phyloP scores from a whole-genome alignment of 2,329 filamentous ascomycete genomes.

The Exophiala lecanii-corni region DNA sequence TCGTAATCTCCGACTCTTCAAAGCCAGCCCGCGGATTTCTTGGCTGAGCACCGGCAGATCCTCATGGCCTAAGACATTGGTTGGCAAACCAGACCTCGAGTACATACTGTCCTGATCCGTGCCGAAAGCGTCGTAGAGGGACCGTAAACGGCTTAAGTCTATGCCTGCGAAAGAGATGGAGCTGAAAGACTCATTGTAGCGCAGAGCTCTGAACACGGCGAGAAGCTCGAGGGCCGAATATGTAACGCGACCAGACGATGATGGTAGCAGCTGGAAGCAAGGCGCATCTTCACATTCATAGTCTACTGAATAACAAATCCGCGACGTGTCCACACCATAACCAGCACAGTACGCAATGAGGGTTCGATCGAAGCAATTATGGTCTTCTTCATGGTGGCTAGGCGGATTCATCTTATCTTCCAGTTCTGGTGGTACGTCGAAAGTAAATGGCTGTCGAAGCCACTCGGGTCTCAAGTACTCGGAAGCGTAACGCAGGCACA shows the following conservation, averaged over 20 bases:
- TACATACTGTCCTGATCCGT: constrained; percentile 58
- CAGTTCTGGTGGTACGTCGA: constrained; percentile 54
- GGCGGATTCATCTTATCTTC: constrained; percentile 48
- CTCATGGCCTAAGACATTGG: constrained; percentile 51
- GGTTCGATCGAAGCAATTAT: constrained; percentile 59
- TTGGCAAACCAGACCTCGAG: constrained; percentile 54
- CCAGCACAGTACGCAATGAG: constrained; percentile 65
- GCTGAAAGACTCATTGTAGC: constrained; percentile 66
- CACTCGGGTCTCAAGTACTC: constrained; percentile 63
- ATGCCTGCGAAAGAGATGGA: constrained; percentile 64
- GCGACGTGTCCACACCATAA: constrained; percentile 62
- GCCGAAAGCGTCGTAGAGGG: constrained; percentile 56
- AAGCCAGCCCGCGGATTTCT: constrained; percentile 62
- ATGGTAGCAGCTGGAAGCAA: constrained; percentile 59
- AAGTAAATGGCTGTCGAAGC: constrained; percentile 58
- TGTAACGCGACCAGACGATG: constrained; percentile 42
- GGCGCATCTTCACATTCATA: constrained; percentile 62
- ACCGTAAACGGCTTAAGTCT: constrained; percentile 60
- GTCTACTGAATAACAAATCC: constrained; percentile 61
- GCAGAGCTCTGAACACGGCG: constrained; percentile 63
- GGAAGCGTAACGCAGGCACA: constrained; percentile 57
- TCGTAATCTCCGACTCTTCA: constrained; percentile 60
- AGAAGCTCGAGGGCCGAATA: constrained; percentile 62
- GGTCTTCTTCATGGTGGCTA: constrained; percentile 52
- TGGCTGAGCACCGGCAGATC: constrained; percentile 60